These are phyloP conservation scores for Turritis glabra DNA, from an alignment of 345 rosid genomes.

Conservation along the genomic window DNA sequence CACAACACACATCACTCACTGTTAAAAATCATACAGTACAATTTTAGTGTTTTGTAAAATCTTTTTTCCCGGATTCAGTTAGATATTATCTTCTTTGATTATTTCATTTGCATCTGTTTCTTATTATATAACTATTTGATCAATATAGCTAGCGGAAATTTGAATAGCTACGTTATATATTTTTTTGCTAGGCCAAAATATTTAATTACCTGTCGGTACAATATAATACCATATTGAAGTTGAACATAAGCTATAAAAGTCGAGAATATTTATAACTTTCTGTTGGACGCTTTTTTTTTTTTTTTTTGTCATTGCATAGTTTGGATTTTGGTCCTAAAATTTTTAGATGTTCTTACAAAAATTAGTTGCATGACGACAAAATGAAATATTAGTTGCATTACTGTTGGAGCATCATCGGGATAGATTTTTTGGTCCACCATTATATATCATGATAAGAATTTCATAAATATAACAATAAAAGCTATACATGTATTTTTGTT, in stretches of 20 bases:
- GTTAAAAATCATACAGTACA: not conserved
- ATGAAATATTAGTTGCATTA: not conserved
- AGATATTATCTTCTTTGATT: no score
- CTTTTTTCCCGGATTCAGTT: not conserved
- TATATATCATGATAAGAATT: conserved; percentile 8
- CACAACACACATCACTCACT: not conserved
- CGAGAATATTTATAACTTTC: no score
- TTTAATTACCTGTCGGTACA: no score
- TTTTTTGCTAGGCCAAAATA: no score
- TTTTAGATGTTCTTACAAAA: no score
- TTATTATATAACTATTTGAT: no score
- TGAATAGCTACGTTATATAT: no score
- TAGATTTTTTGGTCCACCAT: conserved; percentile 15
- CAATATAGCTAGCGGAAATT: no score
- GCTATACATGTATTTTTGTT: not conserved
- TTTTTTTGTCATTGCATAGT: not conserved
- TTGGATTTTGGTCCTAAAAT: not conserved
- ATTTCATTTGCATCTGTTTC: no score
- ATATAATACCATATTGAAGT: no score
- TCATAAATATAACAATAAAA: not conserved
- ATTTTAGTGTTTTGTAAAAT: not conserved
- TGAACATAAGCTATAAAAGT: no score
- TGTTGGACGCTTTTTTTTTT: not conserved
- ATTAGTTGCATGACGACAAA: not conserved
- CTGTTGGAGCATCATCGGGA: not conserved